Evolutionary conservation across 2,329 filamentous ascomycete species (phyloP).

Genomic region (Lachnum nothofagi): DNA sequence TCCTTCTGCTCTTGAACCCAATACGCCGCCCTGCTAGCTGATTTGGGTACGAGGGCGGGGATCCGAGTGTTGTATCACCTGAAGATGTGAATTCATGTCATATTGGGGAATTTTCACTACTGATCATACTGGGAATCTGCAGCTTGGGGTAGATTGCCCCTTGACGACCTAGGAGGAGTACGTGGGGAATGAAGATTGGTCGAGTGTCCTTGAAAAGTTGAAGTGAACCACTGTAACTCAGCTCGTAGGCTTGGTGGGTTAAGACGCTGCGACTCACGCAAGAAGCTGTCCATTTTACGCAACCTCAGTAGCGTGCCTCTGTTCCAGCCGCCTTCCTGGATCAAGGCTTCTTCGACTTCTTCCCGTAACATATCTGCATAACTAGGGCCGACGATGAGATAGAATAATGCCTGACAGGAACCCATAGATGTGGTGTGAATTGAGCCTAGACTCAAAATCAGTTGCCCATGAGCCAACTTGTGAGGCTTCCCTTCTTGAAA

Average conservation of each 20-base stretch:
- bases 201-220: constrained; percentile 9
- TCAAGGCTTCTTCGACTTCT: constrained; percentile 37
- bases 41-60: constrained; percentile 36
- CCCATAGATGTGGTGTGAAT: constrained; percentile 29
- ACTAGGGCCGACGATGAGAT: constrained; percentile 38
- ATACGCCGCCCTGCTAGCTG: no score
- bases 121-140: constrained; percentile 3
- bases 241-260: constrained; percentile 33
- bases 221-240: no score
- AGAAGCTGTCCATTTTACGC: constrained; percentile 36
- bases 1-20: no score
- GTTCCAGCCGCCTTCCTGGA: constrained; percentile 33
- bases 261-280: constrained; percentile 36
- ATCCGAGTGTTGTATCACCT: constrained; percentile 31
- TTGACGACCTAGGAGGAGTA: constrained; percentile 20
- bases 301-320: constrained; percentile 19
- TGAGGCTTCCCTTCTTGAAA: background rate
- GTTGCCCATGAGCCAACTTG: background rate
- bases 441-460: background rate
- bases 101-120: background rate
- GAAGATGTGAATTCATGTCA: constrained; percentile 13
- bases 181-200: constrained; percentile 23
- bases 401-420: constrained; percentile 36
- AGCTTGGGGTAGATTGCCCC: constrained; percentile 17
- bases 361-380: constrained; percentile 38